phyloP scores from a whole-genome alignment of 1,284 basidiomycete genomes.

The Malassezia slooffiae region DNA sequence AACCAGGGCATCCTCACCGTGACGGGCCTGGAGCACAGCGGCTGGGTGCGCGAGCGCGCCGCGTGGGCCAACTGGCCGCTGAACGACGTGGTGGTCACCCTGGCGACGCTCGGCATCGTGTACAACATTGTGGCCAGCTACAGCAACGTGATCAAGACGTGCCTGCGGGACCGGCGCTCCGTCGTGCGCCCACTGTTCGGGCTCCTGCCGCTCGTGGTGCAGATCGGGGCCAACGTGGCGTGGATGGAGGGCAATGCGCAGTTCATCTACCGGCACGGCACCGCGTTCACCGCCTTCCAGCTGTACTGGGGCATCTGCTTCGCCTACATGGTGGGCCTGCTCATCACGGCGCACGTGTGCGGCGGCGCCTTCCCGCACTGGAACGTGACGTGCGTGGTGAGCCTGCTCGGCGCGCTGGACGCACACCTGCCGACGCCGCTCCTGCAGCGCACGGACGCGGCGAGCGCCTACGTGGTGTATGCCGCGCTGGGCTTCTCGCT shows the following conservation, averaged over 20 bases:
- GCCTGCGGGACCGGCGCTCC: constrained; percentile 22
- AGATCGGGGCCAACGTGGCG: constrained; percentile 59
- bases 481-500: constrained; percentile 59
- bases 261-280: constrained; percentile 23
- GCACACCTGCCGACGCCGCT: constrained; percentile 52
- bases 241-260: constrained; percentile 57
- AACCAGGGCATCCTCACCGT: constrained; percentile 61
- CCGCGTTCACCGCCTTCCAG: constrained; percentile 69
- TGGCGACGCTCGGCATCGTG: constrained; percentile 62
- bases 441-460: constrained; percentile 57
- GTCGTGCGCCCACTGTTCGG: constrained; percentile 57
- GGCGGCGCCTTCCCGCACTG: constrained; percentile 71
- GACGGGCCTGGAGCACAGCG: constrained; percentile 53
- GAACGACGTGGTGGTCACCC: constrained; percentile 78
- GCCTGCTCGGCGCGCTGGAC: constrained; percentile 65
- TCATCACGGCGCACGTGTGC: constrained; percentile 89
- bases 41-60: constrained; percentile 35
- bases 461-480: constrained; percentile 60
- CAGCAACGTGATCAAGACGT: constrained; percentile 24
- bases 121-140: constrained; percentile 65
- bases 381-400: constrained; percentile 78
- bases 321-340: constrained; percentile 63
- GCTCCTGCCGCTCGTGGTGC: constrained; percentile 67
- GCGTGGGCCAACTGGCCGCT: constrained; percentile 58
- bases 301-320: constrained; percentile 80